A percentile compares a stretch with the other conserved stretches of the same genome.
Evolutionary conservation across 2,329 filamentous ascomycete genomes (phyloP).

Genomic region (Colletotrichum melonis): DNA sequence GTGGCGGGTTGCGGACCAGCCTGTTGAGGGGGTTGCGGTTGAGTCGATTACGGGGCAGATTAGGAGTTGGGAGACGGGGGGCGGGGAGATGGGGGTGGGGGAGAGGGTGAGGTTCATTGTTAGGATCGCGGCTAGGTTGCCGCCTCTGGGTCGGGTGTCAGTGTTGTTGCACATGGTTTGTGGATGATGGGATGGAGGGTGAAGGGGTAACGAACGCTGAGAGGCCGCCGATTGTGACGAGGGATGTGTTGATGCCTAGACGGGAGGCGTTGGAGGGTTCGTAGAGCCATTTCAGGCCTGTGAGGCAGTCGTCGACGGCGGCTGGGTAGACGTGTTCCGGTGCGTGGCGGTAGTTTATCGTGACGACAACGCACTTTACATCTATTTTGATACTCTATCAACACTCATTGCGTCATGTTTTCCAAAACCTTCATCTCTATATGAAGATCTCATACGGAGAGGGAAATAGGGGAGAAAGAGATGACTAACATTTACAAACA

Average conservation of each 20-base stretch:
- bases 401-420: not conserved
- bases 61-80: conserved; percentile 33
- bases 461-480: too few species aligned
- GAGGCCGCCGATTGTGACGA: conserved; percentile 45
- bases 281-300: conserved; percentile 45
- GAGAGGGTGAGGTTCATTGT: conserved; percentile 35
- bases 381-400: conserved; percentile 15
- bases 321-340: conserved; percentile 49
- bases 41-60: conserved; percentile 50
- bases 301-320: conserved; percentile 47
- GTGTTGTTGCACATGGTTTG: too few species aligned
- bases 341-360: conserved; percentile 48
- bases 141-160: conserved; percentile 30
- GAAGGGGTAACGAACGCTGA: conserved; percentile 39
- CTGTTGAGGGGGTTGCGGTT: conserved; percentile 41
- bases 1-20: conserved; percentile 34
- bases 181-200: too few species aligned
- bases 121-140: conserved; percentile 36
- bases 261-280: conserved; percentile 34
- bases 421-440: not conserved
- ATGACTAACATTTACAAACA: conserved; percentile 39
- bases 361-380: conserved; percentile 44
- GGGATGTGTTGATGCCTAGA: conserved; percentile 40
- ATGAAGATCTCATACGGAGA: too few species aligned
- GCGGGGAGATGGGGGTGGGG: not conserved